Evolutionary conservation across 768 basidiomycete genomes (phyloP), one percentile per base, ranked within the genome.

Genomic region (Dentipellis fragilis): DNA sequence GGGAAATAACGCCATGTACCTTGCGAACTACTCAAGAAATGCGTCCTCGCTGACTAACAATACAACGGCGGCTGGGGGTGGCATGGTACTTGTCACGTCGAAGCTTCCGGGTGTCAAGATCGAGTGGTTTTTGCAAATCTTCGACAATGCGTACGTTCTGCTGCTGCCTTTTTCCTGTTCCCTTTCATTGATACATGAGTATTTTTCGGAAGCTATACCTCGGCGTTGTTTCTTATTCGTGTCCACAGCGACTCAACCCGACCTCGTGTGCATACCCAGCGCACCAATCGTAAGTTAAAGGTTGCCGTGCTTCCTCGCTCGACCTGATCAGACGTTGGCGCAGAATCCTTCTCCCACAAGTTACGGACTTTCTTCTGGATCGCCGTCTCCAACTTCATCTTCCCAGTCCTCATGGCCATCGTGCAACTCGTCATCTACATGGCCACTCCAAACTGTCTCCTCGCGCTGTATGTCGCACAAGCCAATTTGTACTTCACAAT

Each of bases 111-210:
- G 7, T n/a, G 50, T 51, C 19, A 63, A 65, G 52, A 57, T 67
- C 2, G 71, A 69, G 58, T 72, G 68, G 70, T 57, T 65, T 17
- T 54, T 69, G 23, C 68, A 72, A 54, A 63, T 72, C 40, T 58
- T 68, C 9, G 48, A 49, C n/a, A 23, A 49, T 14, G 22, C 22
- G 48, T 49, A 49, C 19, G 42, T 45, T 16, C 8, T 21, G 21
- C 7, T 21, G n/a, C 19, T 49, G 10, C 48, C 14, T 6, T 10
- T 49, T 23, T 6, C 23, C 23, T 23, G 23, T 14, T 10, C n/a
- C 40, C 4, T 2, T 14, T 2, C 6, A 19, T 19, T 29, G 48
- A 49, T 23, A 8, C 8, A 7, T 49, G 3, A 10, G 17, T 14
- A 42, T 21, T 29, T 22, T 4, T 8, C 17, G 14, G 10, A 11